Conservation (phyloP, 2,329 filamentous ascomycete genomes). For the Helotiales sp. region DNA sequence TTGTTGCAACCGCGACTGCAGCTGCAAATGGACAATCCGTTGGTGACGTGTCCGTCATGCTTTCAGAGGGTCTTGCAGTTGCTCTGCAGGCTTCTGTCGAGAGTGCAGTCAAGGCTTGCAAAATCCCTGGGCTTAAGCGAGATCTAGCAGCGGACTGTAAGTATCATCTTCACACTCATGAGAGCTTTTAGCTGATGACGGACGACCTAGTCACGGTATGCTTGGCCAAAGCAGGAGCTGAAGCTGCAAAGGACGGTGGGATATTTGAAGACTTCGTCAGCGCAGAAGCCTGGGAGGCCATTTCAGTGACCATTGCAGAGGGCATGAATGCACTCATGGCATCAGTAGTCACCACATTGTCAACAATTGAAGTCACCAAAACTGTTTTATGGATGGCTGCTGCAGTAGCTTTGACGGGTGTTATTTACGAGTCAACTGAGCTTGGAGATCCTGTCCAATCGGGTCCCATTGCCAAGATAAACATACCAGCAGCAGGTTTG, state of each 20-base stretch:
- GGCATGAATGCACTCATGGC: background rate
- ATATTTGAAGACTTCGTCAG: background rate
- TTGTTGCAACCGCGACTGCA: slow-evolving; percentile 8
- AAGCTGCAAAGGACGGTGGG: background rate
- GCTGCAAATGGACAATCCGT: slow-evolving; percentile 10
- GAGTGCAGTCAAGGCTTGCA: background rate
- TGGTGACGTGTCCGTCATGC: slow-evolving; percentile 11
- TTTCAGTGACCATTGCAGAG: background rate
- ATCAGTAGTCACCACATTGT: background rate
- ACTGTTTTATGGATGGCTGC: slow-evolving; percentile 5
- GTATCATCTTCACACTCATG: background rate
- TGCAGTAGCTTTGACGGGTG: background rate
- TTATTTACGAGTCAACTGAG: background rate
- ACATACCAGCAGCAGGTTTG: slow-evolving; percentile 8
- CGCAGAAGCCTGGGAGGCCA: background rate
- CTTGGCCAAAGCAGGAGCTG: background rate
- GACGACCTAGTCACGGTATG: slow-evolving; percentile 5
- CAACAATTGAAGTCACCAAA: slow-evolving; percentile 3
- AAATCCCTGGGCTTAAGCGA: background rate
- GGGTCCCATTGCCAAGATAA: slow-evolving; percentile 4
- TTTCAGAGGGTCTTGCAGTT: slow-evolving; percentile 1
- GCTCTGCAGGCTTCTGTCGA: background rate
- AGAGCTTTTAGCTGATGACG: background rate
- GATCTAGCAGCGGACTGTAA: background rate
- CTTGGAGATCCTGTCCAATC: background rate